These are phyloP conservation scores for Panellus pusillus DNA, from an alignment of 768 basidiomycete genomes.

Conservation along the genomic window DNA sequence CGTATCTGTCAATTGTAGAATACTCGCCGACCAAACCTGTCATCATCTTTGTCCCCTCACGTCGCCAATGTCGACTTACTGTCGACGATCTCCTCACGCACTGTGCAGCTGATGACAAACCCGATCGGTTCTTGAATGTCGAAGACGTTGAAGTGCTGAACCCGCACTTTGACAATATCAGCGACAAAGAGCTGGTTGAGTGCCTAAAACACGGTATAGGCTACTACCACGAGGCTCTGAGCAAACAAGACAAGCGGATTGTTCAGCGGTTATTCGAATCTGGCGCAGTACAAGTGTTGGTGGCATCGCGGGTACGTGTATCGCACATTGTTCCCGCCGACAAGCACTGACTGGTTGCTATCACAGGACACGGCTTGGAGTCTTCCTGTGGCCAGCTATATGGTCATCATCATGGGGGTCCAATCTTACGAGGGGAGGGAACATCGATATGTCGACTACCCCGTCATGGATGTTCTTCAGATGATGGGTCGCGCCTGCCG, in stretches of 20 bases:
- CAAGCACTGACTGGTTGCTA: background rate
- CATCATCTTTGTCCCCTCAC: conserved; percentile 89
- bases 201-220: conserved; percentile 88
- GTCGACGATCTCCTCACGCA: conserved; percentile 90
- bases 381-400: conserved; percentile 89
- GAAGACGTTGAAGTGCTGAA: conserved; percentile 72
- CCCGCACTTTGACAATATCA: conserved; percentile 84
- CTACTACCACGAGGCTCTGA: conserved; percentile 93
- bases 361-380: conserved; percentile 93
- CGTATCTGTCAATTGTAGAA: conserved; percentile 90
- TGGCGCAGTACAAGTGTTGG: conserved; percentile 91
- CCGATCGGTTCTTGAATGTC: conserved; percentile 87
- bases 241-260: conserved; percentile 90
- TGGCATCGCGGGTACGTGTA: conserved; percentile 81
- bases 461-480: conserved; percentile 96
- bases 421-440: conserved; percentile 97
- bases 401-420: conserved; percentile 99
- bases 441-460: conserved; percentile 96
- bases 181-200: conserved; percentile 73
- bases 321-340: background rate
- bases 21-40: conserved; percentile 84
- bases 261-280: conserved; percentile 91
- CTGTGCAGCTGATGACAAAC: conserved; percentile 83
- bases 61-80: conserved; percentile 91
- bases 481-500: conserved; percentile 99